These are phyloP conservation scores for Pseudogymnoascus sp. DNA, from an alignment of 2,329 filamentous ascomycete species.

Conservation along the genomic window DNA sequence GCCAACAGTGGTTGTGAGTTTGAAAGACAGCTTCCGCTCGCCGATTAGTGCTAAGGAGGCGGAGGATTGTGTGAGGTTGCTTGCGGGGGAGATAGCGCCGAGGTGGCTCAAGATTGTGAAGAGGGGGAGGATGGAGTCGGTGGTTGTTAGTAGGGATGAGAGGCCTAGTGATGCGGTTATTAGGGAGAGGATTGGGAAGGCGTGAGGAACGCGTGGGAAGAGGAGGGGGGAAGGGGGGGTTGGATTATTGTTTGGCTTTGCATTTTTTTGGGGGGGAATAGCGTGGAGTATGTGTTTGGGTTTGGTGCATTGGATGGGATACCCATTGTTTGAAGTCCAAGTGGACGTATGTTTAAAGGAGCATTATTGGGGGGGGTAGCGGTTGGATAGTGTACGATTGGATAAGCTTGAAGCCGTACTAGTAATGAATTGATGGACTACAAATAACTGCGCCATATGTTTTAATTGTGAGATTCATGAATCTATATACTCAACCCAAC, in stretches of 20 bases:
- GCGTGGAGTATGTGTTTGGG: background rate
- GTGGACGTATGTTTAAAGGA: background rate
- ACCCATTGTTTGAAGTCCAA: background rate
- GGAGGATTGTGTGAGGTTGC: constrained; percentile 38
- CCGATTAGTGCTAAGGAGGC: constrained; percentile 41
- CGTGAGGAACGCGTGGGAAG: background rate
- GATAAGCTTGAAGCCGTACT: constrained; percentile 1
- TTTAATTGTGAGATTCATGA: background rate
- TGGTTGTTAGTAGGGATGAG: constrained; percentile 35
- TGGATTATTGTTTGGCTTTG: background rate
- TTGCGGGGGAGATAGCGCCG: constrained; percentile 39
- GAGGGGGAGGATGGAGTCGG: constrained; percentile 36
- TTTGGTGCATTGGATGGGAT: constrained; percentile 1
- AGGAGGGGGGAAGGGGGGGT: background rate
- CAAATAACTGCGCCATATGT: background rate
- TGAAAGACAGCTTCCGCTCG: constrained; percentile 54
- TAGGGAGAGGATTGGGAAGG: constrained; percentile 13
- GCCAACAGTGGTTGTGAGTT: constrained; percentile 52
- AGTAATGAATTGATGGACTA: background rate
- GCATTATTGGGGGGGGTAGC: background rate
- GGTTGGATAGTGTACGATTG: constrained; percentile 1
- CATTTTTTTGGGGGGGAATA: background rate
- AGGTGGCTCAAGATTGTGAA: constrained; percentile 42
- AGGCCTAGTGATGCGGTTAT: constrained; percentile 22
- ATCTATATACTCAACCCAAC: background rate